Base-by-base conservation (phyloP, 306 rosid species). In the Dryas alaskensis region DNA sequence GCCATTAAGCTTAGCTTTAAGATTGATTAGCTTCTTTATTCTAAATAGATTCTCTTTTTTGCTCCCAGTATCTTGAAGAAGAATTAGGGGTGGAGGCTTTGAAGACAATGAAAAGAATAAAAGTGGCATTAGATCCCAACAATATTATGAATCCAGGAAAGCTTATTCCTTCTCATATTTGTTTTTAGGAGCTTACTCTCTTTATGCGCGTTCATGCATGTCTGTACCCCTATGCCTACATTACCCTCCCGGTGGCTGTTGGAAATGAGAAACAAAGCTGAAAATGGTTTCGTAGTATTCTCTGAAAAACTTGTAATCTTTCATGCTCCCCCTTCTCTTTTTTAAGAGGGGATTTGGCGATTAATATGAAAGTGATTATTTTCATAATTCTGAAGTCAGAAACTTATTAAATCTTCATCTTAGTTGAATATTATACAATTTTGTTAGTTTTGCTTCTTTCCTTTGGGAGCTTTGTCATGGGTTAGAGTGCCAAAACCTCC, bases 81-180 rank as follows among this genome's bases (percentile, higher is more conserved):
- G 97, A 93, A 84, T 89, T 89, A 2, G 97, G 98, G 70, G 68
- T 54, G 72, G 97, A 91, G 81, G 94, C 95, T 69, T 69, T 91
- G 90, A 86, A 73, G 87, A 89, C 92, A 27, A 91, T 89, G 96
- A 94, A 88, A 76, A 90, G 83, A 79, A 94, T 94, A 77, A 94
- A 94, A 83, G 45, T 76, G 70, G 97, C 82, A 49, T 73, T 94
- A 65, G 98, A 91, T 86, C 98, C 97, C 49, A 91, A 94, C 85
- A 83, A 89, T 72, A 89, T 86, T 51, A 91, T 91, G 98, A 91
- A 89, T 84, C 97, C 92, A 49, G 98, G 98, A 82, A 94, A 94
- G 86, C 92, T 91, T 78, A 89, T 94, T 75, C 96, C 97, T 82
- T 84, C 97, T 45, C 97, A 94, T 85, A 67, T 89, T 84, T 94